Evolutionary conservation across 1,284 basidiomycete species (phyloP).

Genomic region (Exobasidium rhododendri): DNA sequence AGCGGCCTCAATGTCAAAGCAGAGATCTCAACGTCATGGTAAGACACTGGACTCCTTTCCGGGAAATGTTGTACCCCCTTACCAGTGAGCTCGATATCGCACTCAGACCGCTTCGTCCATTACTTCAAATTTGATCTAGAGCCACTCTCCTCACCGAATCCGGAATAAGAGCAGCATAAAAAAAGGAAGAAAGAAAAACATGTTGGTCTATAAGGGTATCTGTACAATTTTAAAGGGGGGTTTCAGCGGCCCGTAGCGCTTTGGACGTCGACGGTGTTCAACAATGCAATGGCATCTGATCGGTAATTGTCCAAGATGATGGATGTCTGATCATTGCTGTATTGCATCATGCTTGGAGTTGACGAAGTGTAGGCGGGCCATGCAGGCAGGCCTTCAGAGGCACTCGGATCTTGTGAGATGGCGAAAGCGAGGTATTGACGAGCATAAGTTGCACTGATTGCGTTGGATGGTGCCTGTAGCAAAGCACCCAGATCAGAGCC

Average conservation of each 20-base stretch:
- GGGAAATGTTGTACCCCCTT: too few relatives aligned
- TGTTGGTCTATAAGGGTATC: too few relatives aligned
- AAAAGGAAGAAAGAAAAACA: too few relatives aligned
- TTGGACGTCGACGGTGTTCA: constrained; percentile 9
- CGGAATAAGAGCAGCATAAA: too few relatives aligned
- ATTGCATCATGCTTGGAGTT: not conserved
- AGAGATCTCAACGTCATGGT: too few relatives aligned
- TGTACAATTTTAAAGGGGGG: too few relatives aligned
- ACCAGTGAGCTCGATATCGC: too few relatives aligned
- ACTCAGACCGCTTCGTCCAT: too few relatives aligned
- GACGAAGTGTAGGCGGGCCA: constrained; percentile 1
- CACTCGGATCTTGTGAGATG: not conserved
- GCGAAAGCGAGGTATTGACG: constrained; percentile 11
- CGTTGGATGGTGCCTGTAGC: not conserved
- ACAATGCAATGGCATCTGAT: constrained; percentile 2
- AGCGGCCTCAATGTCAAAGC: too few relatives aligned
- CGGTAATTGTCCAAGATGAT: constrained; percentile 2
- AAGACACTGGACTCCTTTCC: too few relatives aligned
- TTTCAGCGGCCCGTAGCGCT: constrained; percentile 8
- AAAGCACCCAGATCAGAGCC: constrained; percentile 12
- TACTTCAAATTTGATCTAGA: too few relatives aligned
- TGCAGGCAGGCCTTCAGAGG: not conserved
- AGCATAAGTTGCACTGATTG: not conserved
- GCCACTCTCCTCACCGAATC: too few relatives aligned
- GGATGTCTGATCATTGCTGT: not conserved